phyloP scores from a whole-genome alignment of 331 rosid genomes.

The Quercus phellos region DNA sequence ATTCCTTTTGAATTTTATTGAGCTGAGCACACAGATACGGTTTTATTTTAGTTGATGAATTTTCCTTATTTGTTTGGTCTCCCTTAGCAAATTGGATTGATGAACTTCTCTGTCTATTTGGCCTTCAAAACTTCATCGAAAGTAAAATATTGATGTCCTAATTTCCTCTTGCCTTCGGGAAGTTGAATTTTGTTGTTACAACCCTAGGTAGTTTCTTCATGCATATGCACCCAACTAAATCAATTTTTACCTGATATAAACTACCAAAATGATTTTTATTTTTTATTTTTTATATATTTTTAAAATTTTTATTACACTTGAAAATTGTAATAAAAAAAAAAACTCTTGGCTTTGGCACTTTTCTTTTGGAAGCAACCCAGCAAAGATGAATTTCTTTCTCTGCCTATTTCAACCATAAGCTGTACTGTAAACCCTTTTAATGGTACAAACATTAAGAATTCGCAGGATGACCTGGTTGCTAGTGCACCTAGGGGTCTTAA shows the following conservation, averaged over 20 bases:
- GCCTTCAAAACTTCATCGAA: no score
- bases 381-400: not conserved
- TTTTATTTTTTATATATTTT: not conserved
- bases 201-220: not conserved
- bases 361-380: not conserved
- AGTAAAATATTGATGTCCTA: no score
- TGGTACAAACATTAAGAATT: conserved; percentile 49
- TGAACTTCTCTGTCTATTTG: no score
- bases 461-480: conserved; percentile 39
- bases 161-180: no score
- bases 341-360: not conserved
- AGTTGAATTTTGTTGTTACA: not conserved
- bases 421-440: conserved; percentile 44
- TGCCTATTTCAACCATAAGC: conserved; percentile 34
- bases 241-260: not conserved
- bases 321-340: not conserved
- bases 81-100: no score
- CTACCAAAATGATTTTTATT: no score
- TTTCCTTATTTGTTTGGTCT: no score
- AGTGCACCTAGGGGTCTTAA: conserved; percentile 93
- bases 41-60: no score
- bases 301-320: not conserved
- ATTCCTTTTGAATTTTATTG: no score
- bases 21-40: no score
- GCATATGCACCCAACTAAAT: not conserved